Conservation (phyloP, 305 asterid species). For the Fraxinus sp. region DNA sequence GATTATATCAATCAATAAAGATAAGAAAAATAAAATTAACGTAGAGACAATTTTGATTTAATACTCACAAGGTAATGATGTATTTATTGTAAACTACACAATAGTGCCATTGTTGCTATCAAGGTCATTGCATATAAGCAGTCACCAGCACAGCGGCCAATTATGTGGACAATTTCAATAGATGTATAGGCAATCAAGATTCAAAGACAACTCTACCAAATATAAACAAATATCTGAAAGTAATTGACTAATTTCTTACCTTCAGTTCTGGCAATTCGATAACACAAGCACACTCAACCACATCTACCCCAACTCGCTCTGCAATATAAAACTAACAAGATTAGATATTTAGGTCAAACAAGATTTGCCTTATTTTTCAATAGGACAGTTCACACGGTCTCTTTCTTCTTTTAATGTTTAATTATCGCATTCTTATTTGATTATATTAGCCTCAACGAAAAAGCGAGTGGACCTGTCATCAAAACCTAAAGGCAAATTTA, state of each 20-base stretch:
- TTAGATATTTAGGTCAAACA: constrained; percentile 20
- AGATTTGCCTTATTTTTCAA: background rate
- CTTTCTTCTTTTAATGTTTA: background rate
- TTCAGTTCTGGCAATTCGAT: constrained; percentile 80
- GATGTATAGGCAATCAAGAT: background rate
- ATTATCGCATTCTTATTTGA: background rate
- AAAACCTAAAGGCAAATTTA: background rate
- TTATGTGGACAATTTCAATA: background rate
- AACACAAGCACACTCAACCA: constrained; percentile 87
- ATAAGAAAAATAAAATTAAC: background rate
- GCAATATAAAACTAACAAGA: constrained; percentile 30
- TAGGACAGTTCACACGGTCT: background rate
- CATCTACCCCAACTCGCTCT: constrained; percentile 78
- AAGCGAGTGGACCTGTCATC: background rate
- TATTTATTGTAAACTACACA: background rate
- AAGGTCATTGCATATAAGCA: background rate
- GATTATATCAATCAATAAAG: background rate
- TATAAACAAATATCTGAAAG: background rate
- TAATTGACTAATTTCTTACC: constrained; percentile 41
- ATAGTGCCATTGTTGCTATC: background rate
- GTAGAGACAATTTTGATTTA: background rate
- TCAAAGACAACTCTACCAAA: background rate
- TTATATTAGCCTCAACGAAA: background rate
- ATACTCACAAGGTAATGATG: background rate
- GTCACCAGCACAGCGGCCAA: background rate